Conservation (phyloP, 257 asterid species). For the Leonotis leonurus region DNA sequence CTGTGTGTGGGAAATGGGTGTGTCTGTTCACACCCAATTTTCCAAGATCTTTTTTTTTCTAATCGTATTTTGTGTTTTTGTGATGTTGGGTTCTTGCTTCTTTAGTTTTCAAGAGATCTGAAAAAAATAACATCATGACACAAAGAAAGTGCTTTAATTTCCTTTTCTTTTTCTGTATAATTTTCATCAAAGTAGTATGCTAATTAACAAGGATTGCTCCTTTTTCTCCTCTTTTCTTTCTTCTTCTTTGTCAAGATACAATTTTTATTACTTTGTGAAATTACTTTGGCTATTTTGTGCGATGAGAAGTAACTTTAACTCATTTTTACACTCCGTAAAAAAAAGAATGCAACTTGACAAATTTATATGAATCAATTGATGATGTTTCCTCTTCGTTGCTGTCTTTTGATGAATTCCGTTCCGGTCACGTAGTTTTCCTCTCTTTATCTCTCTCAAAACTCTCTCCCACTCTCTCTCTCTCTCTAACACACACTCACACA, state of each 20-base stretch:
- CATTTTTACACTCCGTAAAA: slow-evolving; percentile 18
- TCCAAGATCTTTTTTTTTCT: background rate
- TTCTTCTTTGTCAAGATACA: background rate
- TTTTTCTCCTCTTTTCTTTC: background rate
- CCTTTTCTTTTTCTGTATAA: background rate
- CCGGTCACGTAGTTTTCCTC: slow-evolving; percentile 54
- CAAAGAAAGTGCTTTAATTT: slow-evolving; percentile 1
- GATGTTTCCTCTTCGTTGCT: slow-evolving; percentile 8
- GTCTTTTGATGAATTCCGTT: slow-evolving; percentile 37
- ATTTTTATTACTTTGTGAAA: background rate
- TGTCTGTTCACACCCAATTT: slow-evolving; percentile 28
- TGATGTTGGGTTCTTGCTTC: background rate
- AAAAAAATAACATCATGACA: slow-evolving; percentile 24
- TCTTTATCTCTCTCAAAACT: slow-evolving; percentile 23
- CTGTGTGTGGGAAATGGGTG: slow-evolving; percentile 24
- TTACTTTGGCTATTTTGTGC: background rate
- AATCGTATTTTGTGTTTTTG: slow-evolving; percentile 13
- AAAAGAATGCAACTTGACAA: background rate
- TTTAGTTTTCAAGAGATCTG: background rate
- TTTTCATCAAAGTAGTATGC: background rate
- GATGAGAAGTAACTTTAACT: background rate
- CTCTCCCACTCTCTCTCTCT: background rate
- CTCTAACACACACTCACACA: background rate
- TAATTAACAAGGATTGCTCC: background rate
- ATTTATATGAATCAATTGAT: background rate